These are phyloP conservation scores for Vicia sativa DNA, from an alignment of 306 rosid genomes.

Conservation along the genomic window DNA sequence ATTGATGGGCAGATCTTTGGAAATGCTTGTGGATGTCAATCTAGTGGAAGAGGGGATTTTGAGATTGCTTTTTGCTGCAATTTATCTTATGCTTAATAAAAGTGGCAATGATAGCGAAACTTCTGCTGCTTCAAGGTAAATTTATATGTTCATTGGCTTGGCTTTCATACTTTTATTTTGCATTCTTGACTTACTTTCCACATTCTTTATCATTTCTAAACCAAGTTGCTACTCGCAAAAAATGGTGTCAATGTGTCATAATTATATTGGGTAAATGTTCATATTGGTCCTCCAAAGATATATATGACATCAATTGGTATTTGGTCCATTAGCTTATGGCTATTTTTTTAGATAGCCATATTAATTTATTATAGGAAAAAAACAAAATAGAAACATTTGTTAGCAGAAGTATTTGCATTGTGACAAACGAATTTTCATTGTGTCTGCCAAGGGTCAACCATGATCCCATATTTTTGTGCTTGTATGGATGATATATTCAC, in stretches of 20 bases:
- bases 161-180: conserved; percentile 20
- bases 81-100: conserved; percentile 76
- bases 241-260: conserved; percentile 12
- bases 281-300: conserved; percentile 24
- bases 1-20: conserved; percentile 82
- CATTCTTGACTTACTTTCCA: conserved; percentile 23
- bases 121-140: conserved; percentile 92
- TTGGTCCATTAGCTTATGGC: conserved; percentile 24
- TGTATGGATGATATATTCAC: neutral
- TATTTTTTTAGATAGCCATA: conserved; percentile 25
- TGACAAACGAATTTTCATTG: neutral
- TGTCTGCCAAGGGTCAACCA: neutral
- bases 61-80: conserved; percentile 83
- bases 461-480: neutral
- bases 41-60: conserved; percentile 86
- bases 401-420: conserved; percentile 5
- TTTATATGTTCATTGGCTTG: conserved; percentile 36
- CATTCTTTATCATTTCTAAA: conserved; percentile 32
- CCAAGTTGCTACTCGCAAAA: conserved; percentile 15
- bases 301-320: conserved; percentile 11
- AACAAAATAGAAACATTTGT: neutral
- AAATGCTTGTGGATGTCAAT: conserved; percentile 87
- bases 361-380: conserved; percentile 23
- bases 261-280: conserved; percentile 4
- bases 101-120: conserved; percentile 78